Evolutionary conservation across 2,329 filamentous ascomycete species (phyloP).

Genomic region (Chalara sp.): DNA sequence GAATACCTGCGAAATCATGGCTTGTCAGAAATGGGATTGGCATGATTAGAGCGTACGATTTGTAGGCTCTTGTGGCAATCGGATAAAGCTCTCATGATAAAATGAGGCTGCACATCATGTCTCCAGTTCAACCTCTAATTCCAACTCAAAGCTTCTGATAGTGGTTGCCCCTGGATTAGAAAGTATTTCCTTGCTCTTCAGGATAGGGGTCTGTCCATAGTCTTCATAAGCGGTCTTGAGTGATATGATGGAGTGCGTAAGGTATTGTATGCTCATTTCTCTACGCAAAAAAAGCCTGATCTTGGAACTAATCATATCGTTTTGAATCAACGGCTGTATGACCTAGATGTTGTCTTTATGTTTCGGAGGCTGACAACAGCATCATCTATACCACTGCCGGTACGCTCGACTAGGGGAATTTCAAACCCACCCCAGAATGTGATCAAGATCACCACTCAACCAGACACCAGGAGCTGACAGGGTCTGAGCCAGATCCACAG

Average conservation of each 20-base stretch:
- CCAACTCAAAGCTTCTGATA: too few species aligned
- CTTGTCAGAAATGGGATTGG: too few species aligned
- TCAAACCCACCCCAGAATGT: slow-evolving; percentile 78
- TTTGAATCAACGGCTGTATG: slow-evolving; percentile 81
- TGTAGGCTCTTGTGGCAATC: too few species aligned
- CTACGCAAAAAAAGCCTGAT: slow-evolving; percentile 74
- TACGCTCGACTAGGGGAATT: slow-evolving; percentile 80
- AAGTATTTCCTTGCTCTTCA: too few species aligned
- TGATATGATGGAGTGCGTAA: slow-evolving; percentile 69
- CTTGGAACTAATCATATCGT: slow-evolving; percentile 76
- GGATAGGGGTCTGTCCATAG: too few species aligned
- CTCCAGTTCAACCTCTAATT: too few species aligned
- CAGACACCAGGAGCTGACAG: slow-evolving; percentile 62
- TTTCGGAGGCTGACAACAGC: slow-evolving; percentile 70
- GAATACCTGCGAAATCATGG: too few species aligned
- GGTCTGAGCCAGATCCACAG: slow-evolving; percentile 67
- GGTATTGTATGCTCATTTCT: slow-evolving; percentile 75
- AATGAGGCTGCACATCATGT: too few species aligned
- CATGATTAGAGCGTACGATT: too few species aligned
- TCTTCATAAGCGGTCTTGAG: slow-evolving; percentile 34
- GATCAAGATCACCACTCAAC: slow-evolving; percentile 77
- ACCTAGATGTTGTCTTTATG: slow-evolving; percentile 71
- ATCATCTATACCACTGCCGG: slow-evolving; percentile 82
- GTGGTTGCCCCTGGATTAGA: too few species aligned
- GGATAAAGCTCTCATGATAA: too few species aligned